Percentiles rank a stretch among this genome's conserved stretches.
Evolutionary conservation across 257 asterid genomes (phyloP).

Genomic region (Solanum pennellii): DNA sequence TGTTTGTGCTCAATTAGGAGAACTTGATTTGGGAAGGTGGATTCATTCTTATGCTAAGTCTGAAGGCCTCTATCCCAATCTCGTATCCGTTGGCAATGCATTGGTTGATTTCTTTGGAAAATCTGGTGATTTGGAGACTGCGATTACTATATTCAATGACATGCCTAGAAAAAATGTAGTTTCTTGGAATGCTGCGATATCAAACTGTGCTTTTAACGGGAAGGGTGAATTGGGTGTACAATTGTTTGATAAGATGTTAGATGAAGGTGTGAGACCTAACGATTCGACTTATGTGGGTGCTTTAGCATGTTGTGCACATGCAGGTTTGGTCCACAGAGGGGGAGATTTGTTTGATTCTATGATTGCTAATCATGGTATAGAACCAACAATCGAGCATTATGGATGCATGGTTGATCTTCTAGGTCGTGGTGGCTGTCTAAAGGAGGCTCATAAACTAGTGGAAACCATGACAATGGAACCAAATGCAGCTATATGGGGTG

Average conservation of each 20-base stretch:
- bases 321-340: constrained; percentile 25
- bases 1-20: constrained; percentile 26
- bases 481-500: constrained; percentile 38
- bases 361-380: constrained; percentile 4
- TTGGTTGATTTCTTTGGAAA: constrained; percentile 26
- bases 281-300: constrained; percentile 23
- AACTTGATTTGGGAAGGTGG: constrained; percentile 19
- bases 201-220: constrained; percentile 30
- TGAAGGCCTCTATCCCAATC: constrained; percentile 10
- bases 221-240: constrained; percentile 24
- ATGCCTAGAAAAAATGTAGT: constrained; percentile 22
- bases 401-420: constrained; percentile 44
- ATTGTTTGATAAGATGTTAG: constrained; percentile 28
- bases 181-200: constrained; percentile 30
- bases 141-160: constrained; percentile 9
- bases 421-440: constrained; percentile 29
- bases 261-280: constrained; percentile 20
- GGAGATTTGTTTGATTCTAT: constrained; percentile 17
- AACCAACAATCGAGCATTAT: constrained; percentile 30
- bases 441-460: constrained; percentile 28
- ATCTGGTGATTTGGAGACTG: constrained; percentile 20
- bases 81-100: constrained; percentile 26
- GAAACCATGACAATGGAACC: constrained; percentile 27
- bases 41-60: constrained; percentile 26
- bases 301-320: constrained; percentile 34